phyloP scores from a whole-genome alignment of 2,329 filamentous ascomycete species.

The Penicillium fuscoglaucum region DNA sequence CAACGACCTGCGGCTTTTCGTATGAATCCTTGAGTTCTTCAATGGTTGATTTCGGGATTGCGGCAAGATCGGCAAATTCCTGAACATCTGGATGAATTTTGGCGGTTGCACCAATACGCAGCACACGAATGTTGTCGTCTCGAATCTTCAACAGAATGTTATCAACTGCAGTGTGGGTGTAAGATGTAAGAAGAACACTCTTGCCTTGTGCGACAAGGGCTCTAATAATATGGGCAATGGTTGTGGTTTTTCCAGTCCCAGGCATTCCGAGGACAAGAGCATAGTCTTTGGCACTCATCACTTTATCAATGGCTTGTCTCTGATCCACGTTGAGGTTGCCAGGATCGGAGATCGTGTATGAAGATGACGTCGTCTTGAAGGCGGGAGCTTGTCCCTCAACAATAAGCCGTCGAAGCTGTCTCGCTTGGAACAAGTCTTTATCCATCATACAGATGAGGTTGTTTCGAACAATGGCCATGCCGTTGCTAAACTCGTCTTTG shows the following conservation, averaged over 20 bases:
- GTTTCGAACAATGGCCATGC: constrained; percentile 91
- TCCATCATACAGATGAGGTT: constrained; percentile 93
- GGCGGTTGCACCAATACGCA: constrained; percentile 79
- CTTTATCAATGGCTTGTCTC: constrained; percentile 81
- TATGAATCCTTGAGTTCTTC: constrained; percentile 82
- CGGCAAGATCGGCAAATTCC: constrained; percentile 77
- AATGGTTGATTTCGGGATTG: constrained; percentile 70
- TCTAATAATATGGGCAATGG: constrained; percentile 94
- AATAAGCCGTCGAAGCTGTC: constrained; percentile 73
- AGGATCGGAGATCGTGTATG: constrained; percentile 59
- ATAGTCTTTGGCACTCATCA: constrained; percentile 94
- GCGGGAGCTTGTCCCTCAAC: constrained; percentile 72
- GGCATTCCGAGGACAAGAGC: constrained; percentile 98
- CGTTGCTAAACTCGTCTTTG: constrained; percentile 98
- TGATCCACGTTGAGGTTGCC: constrained; percentile 81
- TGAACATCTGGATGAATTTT: constrained; percentile 89
- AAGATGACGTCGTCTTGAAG: constrained; percentile 68
- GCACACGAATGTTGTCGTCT: constrained; percentile 70
- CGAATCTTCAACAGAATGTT: constrained; percentile 94
- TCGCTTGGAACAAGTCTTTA: constrained; percentile 68
- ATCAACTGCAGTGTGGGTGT: constrained; percentile 96
- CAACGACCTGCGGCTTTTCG: constrained; percentile 84
- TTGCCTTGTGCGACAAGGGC: constrained; percentile 86
- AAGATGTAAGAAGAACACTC: constrained; percentile 88
- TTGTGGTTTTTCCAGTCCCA: constrained; percentile 96